phyloP scores from a whole-genome alignment of 345 rosid genomes.

The Salix koriyanagi region DNA sequence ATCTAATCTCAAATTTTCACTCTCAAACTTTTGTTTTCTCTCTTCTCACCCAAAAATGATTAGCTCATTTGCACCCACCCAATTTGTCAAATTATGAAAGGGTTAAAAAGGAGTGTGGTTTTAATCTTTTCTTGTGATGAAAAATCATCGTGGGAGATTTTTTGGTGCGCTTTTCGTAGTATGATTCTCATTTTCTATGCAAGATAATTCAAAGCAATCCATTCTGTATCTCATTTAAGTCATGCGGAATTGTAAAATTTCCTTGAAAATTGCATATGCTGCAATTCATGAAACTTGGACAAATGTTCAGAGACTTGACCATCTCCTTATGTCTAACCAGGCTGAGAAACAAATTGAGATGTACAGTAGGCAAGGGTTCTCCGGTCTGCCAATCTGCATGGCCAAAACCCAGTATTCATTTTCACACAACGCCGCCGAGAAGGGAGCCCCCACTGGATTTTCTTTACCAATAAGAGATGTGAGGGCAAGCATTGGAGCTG shows the following conservation, averaged over 20 bases:
- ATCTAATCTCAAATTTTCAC: too few relatives aligned
- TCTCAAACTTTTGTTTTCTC: too few relatives aligned
- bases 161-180: not conserved
- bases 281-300: not conserved
- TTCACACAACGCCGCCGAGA: constrained; percentile 69
- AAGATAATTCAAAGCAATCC: not conserved
- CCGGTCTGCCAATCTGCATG: constrained; percentile 94
- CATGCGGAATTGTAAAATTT: not conserved
- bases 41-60: too few relatives aligned
- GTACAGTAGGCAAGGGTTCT: constrained; percentile 85
- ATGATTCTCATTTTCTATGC: too few relatives aligned
- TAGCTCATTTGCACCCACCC: too few relatives aligned
- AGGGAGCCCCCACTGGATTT: constrained; percentile 89
- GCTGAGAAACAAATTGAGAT: constrained; percentile 97
- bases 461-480: constrained; percentile 84
- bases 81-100: not conserved
- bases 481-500: constrained; percentile 95
- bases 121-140: not conserved
- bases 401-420: constrained; percentile 96
- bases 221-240: not conserved
- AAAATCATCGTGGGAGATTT: not conserved
- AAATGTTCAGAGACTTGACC: not conserved
- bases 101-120: too few relatives aligned
- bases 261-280: not conserved
- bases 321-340: constrained; percentile 31